Evolutionary conservation across 2,329 filamentous ascomycete genomes (phyloP), one percentile per base, ranked within the genome.

Genomic region (Biscogniauxia sp.): DNA sequence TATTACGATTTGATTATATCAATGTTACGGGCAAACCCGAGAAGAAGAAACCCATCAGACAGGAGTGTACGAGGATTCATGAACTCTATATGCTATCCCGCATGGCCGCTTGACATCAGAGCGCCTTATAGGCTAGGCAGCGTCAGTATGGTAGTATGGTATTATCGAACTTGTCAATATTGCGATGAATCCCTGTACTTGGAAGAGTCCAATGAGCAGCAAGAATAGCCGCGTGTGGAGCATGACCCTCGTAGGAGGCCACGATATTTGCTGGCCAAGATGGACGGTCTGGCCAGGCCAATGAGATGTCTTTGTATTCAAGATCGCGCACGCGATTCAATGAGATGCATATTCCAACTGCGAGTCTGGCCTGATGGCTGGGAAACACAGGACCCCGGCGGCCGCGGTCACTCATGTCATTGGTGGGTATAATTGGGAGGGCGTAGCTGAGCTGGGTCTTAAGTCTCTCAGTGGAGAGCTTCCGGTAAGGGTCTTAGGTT

Each of bases 61-160:
- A 37, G 53, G 25, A 51, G 23, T 1, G 37, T 57, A 13, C n/a
- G 58, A 60, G 58, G 54, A 32, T n/a, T n/a, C 37, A 25, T 51
- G 52, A 55, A 55, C 51, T 62, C 63, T 67, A 67, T 67, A 67
- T 67, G 61, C 60, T 55, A 52, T 57, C 37, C 56, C 53, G 58
- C 53, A 53, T 51, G 32, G 6, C 32, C 19, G n/a, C 53, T 37
- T 19, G 53, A 26, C 23, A 32, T 5, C 15, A 13, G 7, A 5
- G 1, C 9, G 53, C 26, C 26, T 55, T n/a, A 32, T 32, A 37
- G 26, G 25, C 19, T 28, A 53, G n/a, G 20, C n/a, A n/a, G n/a
- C n/a, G n/a, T n/a, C n/a, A n/a, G n/a, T n/a, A n/a, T n/a, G n/a
- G n/a, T n/a, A n/a, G n/a, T n/a, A n/a, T n/a, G n/a, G n/a, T n/a